A percentile compares a stretch with the other conserved stretches of the same genome.
phyloP scores from a whole-genome alignment of 1,139 yeast genomes.

The Meyerozyma smithsonii region DNA sequence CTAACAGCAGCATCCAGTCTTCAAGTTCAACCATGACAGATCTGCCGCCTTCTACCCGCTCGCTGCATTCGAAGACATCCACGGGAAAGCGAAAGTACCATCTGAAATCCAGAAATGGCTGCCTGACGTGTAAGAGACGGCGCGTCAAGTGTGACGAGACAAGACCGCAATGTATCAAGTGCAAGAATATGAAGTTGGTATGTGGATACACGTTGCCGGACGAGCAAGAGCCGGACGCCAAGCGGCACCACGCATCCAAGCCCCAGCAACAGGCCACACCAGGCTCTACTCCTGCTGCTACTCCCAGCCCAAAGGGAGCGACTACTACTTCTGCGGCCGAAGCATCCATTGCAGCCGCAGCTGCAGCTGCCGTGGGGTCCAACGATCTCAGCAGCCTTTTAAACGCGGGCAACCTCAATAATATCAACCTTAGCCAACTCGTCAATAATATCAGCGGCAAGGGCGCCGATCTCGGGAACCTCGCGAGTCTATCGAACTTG shows the following conservation, averaged over 20 bases:
- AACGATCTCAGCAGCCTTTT: slow-evolving; percentile 16
- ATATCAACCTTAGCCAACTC: slow-evolving; percentile 40
- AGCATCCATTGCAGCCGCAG: background rate
- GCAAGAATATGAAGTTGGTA: slow-evolving; percentile 68
- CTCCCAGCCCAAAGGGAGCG: slow-evolving; percentile 9
- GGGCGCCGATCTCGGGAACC: slow-evolving; percentile 33
- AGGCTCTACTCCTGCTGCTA: background rate
- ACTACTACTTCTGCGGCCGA: background rate
- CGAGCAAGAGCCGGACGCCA: background rate
- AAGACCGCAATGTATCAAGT: slow-evolving; percentile 75
- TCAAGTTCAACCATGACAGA: background rate
- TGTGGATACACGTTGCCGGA: slow-evolving; percentile 47
- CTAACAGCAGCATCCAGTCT: background rate
- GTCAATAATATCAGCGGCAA: slow-evolving; percentile 39
- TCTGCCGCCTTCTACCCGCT: background rate
- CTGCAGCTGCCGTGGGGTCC: background rate
- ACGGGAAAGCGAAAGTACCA: slow-evolving; percentile 66
- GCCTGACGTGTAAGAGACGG: slow-evolving; percentile 82
- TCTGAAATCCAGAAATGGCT: slow-evolving; percentile 82
- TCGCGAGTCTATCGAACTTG: slow-evolving; percentile 37
- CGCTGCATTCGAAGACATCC: slow-evolving; percentile 15
- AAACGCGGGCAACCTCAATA: slow-evolving; percentile 43
- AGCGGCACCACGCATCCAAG: background rate
- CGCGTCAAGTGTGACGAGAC: slow-evolving; percentile 91
- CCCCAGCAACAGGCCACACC: slow-evolving; percentile 5